phyloP scores from a whole-genome alignment of 176 grass and related monocot genomes.

The Alloteropsis semialata region DNA sequence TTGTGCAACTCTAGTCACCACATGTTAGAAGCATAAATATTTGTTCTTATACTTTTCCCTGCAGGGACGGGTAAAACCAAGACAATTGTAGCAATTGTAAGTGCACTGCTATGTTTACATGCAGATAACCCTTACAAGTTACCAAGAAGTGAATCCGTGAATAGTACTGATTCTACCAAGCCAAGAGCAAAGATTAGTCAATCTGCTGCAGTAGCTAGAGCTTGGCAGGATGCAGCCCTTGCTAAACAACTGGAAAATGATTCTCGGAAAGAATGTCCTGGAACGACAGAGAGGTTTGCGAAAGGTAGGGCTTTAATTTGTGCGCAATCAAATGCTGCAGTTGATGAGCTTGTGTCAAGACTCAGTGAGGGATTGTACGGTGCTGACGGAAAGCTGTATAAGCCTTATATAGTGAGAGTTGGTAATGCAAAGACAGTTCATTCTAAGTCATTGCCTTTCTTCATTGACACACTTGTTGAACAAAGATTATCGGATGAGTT shows the following conservation, averaged over 20 bases:
- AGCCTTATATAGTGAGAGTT: conserved; percentile 86
- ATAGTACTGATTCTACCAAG: conserved; percentile 42
- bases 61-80: conserved; percentile 90
- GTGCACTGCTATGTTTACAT: conserved; percentile 77
- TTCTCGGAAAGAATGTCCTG: conserved; percentile 53
- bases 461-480: conserved; percentile 95
- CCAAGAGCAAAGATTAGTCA: conserved; percentile 56
- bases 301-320: conserved; percentile 88
- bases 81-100: conserved; percentile 85
- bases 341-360: conserved; percentile 95
- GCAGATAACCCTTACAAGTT: conserved; percentile 41
- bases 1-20: not conserved
- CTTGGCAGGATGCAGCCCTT: conserved; percentile 90
- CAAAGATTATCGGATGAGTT: conserved; percentile 72
- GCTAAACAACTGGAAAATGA: conserved; percentile 74
- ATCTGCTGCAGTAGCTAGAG: conserved; percentile 67
- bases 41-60: conserved; percentile 33
- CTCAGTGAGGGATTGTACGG: conserved; percentile 75
- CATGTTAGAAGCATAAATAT: not conserved
- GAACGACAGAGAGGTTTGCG: conserved; percentile 37
- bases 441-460: conserved; percentile 78
- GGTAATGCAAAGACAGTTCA: conserved; percentile 94
- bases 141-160: conserved; percentile 24
- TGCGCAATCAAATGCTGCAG: conserved; percentile 93
- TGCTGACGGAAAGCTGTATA: conserved; percentile 69